Conservation (phyloP, 176 grass and related monocot genomes). For the Chloris gayana region DNA sequence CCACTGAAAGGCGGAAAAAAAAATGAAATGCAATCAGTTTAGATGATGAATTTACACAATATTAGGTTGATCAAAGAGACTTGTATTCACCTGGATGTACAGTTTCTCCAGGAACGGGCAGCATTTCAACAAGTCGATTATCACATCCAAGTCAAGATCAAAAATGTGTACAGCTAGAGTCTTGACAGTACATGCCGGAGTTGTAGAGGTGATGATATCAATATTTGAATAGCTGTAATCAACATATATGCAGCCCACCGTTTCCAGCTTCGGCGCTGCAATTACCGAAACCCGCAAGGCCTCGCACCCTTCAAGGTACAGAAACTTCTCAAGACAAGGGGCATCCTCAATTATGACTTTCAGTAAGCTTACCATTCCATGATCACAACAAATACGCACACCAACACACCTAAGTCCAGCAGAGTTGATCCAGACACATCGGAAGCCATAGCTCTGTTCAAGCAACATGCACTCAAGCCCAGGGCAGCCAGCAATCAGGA, state of each 20-base stretch:
- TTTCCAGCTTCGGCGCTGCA: background rate
- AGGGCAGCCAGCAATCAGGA: background rate
- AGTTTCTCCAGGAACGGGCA: too few relatives aligned
- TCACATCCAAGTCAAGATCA: too few relatives aligned
- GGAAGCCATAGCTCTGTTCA: background rate
- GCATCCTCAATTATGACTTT: background rate
- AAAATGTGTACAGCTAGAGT: too few relatives aligned
- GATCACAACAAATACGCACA: background rate
- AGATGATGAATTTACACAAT: too few relatives aligned
- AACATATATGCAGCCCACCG: background rate
- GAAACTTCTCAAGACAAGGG: background rate
- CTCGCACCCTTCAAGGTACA: background rate
- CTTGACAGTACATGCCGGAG: too few relatives aligned
- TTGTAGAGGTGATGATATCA: too few relatives aligned
- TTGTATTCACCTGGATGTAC: too few relatives aligned
- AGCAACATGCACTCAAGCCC: background rate
- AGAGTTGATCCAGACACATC: background rate
- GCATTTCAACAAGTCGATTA: too few relatives aligned
- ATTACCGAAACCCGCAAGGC: background rate
- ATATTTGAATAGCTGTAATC: background rate
- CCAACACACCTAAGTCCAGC: background rate
- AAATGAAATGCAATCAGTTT: too few relatives aligned
- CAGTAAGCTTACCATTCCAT: too few relatives aligned
- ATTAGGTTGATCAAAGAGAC: too few relatives aligned
- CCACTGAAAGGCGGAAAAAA: too few relatives aligned